Evolutionary conservation across 2,329 filamentous ascomycete genomes (phyloP), one percentile per base, ranked within the genome.

Genomic region (Fusarium nodosum): DNA sequence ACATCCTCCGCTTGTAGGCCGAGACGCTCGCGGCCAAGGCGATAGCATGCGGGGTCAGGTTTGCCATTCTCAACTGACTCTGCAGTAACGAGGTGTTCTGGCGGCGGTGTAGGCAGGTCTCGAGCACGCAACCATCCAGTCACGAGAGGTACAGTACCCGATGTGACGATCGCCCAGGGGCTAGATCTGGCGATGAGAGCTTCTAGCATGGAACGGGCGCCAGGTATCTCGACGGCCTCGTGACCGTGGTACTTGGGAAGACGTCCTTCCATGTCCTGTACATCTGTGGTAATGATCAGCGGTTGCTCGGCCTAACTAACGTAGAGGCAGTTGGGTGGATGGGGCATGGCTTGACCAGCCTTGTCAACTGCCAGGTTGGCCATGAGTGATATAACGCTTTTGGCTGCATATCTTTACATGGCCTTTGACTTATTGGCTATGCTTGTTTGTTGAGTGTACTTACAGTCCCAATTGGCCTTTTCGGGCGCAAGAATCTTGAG

Each of bases 381-480:
- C 34, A 55, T 45, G 30, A 66, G 52, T 54, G 57, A 69, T 36
- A 44, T 36, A 31, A 30, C 20, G 16, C 36, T 18, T 53, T 31
- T 44, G 46, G 42, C 45, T 50, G 39, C 41, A 24, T 51, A 47
- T 54, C 41, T 46, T 13, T 20, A 36, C 31, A 28, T 34, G 24
- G 26, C 26, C n/a, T 30, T 28, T 24, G n/a, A 11, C 31, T 60
- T 33, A 30, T 22, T 28, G 39, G 39, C 50, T 30, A 24, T 60
- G 31, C 20, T 34, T 38, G 33, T 22, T 36, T 58, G 39, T 41
- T 44, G 26, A 39, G 30, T 20, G 44, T 28, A 88, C 92, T 82
- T 82, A 97, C 93, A 97, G 69, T 97, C 93, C 93, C 92, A 95
- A 74, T 91, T 97, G 42, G 96, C 96, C 77, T 93, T 93, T 72